Base-by-base conservation (phyloP, 805 yeast species). In the Pichia insulana region DNA sequence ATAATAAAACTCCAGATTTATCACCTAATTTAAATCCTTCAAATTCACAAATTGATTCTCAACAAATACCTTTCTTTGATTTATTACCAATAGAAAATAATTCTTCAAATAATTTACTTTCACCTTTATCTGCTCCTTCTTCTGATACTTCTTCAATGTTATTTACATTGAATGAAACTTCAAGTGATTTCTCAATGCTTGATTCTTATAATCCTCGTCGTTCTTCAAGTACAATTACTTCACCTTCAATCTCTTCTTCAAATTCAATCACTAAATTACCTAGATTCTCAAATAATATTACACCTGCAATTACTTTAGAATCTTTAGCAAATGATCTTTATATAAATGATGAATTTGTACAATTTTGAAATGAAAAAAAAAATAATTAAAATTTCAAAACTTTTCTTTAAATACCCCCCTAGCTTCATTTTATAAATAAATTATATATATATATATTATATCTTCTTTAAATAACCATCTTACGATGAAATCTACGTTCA, bases 401-500 rank as follows among this genome's bases (percentile, higher is more conserved):
- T 22, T 22, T 8, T 22, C 5, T 22, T 22, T 22, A 22, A 5
- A 22, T 22, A 22, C 25, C 25, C 25, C n/a, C n/a, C n/a, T n/a
- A 22, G 8, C 8, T 22, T 22, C 8, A 5, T 22, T 22, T 22
- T 22, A 22, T 22, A 22, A 22, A 22, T 22, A 6, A 22, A n/a
- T n/a, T n/a, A n/a, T n/a, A n/a, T n/a, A n/a, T n/a, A n/a, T n/a
- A n/a, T n/a, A n/a, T n/a, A n/a, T n/a, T n/a, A n/a, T n/a, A n/a
- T n/a, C n/a, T n/a, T n/a, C n/a, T n/a, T 22, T 22, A 39, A 33
- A 36, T 27, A 33, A 48, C 45, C 13, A 22, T 38, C 6, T 31
- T 33, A 17, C 44, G 33, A 39, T 56, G 54, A 40, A 45, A 53
- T 34, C 43, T 44, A 30, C 64, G 45, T 30, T 51, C 53, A 16